phyloP scores from a whole-genome alignment of 2,329 filamentous ascomycete genomes.

The Alternaria viburni region DNA sequence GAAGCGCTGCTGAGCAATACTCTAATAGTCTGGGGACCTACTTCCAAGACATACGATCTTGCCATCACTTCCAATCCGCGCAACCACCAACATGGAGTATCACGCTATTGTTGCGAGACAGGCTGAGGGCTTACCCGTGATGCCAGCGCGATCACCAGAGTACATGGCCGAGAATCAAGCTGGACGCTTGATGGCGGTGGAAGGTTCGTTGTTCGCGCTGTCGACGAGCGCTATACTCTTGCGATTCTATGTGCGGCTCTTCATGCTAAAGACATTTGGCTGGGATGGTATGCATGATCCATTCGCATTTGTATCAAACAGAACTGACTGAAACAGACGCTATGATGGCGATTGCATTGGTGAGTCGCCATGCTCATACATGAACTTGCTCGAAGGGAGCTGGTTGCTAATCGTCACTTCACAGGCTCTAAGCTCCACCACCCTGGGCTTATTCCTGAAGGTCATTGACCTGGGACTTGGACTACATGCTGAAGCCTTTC shows the following conservation, averaged over 20 bases:
- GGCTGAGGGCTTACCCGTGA: constrained; percentile 7
- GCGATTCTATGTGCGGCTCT: constrained; percentile 27
- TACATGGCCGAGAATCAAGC: constrained; percentile 48
- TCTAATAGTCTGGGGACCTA: constrained; percentile 3
- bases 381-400: neutral
- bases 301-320: neutral
- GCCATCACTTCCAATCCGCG: neutral
- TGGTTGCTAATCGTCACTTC: neutral
- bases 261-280: constrained; percentile 30
- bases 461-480: constrained; percentile 53
- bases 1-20: neutral
- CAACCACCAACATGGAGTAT: constrained; percentile 5
- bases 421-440: constrained; percentile 21
- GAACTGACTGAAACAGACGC: constrained; percentile 35
- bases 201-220: constrained; percentile 47
- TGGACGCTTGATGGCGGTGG: constrained; percentile 49
- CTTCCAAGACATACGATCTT: neutral
- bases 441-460: constrained; percentile 25
- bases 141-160: constrained; percentile 26
- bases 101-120: constrained; percentile 15
- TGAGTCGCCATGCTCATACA: constrained; percentile 7
- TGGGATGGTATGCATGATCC: constrained; percentile 22
- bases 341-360: constrained; percentile 43
- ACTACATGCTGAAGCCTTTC: constrained; percentile 48
- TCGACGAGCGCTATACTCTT: constrained; percentile 24